phyloP scores from a whole-genome alignment of 805 yeast species.

The Ogataea sp. region DNA sequence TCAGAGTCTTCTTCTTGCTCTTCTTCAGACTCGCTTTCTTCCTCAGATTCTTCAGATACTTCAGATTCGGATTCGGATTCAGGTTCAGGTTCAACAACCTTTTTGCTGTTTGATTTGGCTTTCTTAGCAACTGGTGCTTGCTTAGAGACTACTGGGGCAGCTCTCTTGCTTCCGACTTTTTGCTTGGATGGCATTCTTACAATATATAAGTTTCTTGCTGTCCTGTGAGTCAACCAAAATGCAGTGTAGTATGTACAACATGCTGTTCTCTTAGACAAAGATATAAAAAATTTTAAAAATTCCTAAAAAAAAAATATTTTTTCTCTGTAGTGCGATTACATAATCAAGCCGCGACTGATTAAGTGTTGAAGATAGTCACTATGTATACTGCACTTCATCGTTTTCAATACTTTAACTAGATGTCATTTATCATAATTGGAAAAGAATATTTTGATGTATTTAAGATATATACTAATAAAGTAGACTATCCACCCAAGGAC shows the following conservation, averaged over 20 bases:
- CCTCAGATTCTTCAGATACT: slow-evolving; percentile 4
- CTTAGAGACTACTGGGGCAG: neutral
- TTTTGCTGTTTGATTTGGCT: slow-evolving; percentile 4
- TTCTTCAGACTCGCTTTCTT: slow-evolving; percentile 7
- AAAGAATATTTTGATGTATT: neutral
- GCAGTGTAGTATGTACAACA: too few relatives aligned
- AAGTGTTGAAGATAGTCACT: too few relatives aligned
- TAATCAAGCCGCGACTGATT: neutral
- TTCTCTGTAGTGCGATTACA: neutral
- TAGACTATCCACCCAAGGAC: neutral
- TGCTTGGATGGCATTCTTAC: neutral
- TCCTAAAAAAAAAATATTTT: neutral
- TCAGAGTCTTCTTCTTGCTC: slow-evolving; percentile 6
- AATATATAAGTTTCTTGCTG: too few relatives aligned
- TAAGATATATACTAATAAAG: neutral
- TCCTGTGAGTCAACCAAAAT: too few relatives aligned
- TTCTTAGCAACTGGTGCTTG: neutral
- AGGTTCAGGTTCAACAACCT: slow-evolving; percentile 13
- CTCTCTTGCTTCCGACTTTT: neutral
- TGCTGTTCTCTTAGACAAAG: neutral
- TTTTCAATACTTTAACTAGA: neutral
- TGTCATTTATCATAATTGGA: neutral
- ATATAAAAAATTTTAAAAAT: neutral
- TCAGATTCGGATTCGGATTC: slow-evolving; percentile 4
- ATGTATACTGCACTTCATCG: too few relatives aligned